Conservation (phyloP, 2,329 filamentous ascomycete genomes). For the Hypocrella siamensis region DNA sequence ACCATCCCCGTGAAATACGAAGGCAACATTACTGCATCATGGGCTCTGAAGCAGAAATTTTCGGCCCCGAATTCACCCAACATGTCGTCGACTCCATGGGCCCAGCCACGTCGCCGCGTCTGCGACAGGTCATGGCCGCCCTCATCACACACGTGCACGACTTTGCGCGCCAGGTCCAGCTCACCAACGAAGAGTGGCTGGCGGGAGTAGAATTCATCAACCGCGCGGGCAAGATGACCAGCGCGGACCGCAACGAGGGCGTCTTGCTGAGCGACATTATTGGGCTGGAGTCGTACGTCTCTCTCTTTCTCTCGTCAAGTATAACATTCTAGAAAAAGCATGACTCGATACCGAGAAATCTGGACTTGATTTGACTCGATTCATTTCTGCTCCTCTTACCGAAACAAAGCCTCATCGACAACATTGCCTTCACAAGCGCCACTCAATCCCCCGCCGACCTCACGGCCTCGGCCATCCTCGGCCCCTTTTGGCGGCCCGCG, state of each 20-base stretch:
- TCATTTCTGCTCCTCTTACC: background rate
- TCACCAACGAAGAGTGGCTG: constrained; percentile 71
- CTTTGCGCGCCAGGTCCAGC: constrained; percentile 64
- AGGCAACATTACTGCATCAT: background rate
- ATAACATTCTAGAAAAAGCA: background rate
- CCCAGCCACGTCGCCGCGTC: constrained; percentile 51
- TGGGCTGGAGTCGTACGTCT: constrained; percentile 50
- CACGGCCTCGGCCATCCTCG: constrained; percentile 66
- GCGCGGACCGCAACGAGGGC: constrained; percentile 55
- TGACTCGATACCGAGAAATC: background rate
- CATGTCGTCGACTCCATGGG: constrained; percentile 61
- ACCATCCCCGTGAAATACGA: background rate
- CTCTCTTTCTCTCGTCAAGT: background rate
- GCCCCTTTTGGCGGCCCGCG: constrained; percentile 69
- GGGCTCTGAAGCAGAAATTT: constrained; percentile 4
- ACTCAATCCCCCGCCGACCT: constrained; percentile 27
- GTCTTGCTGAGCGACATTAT: constrained; percentile 59
- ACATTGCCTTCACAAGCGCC: constrained; percentile 55
- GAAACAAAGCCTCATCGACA: constrained; percentile 46
- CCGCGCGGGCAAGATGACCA: constrained; percentile 52
- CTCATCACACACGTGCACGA: constrained; percentile 66
- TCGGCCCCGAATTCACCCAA: constrained; percentile 46
- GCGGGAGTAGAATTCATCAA: constrained; percentile 44
- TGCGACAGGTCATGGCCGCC: constrained; percentile 50
- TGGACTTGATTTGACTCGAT: background rate